A percentile compares a stretch with the other conserved stretches of the same genome.
Conservation (phyloP, 345 rosid genomes). For the Pseudoturritis turrita region DNA sequence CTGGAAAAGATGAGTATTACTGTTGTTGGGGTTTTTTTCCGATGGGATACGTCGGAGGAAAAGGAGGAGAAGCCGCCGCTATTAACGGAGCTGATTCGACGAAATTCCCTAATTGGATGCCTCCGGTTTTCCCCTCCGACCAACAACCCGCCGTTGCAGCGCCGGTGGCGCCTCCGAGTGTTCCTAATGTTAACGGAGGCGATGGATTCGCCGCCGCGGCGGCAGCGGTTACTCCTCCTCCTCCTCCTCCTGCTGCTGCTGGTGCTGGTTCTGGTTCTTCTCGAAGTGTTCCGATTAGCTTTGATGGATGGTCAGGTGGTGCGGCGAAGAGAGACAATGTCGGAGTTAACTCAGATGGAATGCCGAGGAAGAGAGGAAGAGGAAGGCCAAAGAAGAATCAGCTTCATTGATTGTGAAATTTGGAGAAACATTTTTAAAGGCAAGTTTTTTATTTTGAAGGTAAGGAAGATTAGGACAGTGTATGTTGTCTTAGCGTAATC, state of each 20-base stretch:
- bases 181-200: slow-evolving; percentile 17
- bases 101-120: slow-evolving; percentile 58
- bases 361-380: slow-evolving; percentile 39
- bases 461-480: slow-evolving; percentile 15
- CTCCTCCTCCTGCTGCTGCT: background rate
- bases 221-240: background rate
- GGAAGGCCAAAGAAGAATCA: slow-evolving; percentile 80
- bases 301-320: slow-evolving; percentile 17
- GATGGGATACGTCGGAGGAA: slow-evolving; percentile 48
- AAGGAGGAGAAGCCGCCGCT: slow-evolving; percentile 6
- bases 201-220: background rate
- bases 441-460: background rate
- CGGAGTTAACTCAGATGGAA: slow-evolving; percentile 13
- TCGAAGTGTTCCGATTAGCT: slow-evolving; percentile 3
- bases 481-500: slow-evolving; percentile 8
- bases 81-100: slow-evolving; percentile 16
- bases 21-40: slow-evolving; percentile 92
- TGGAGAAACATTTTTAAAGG: background rate
- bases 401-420: background rate
- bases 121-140: slow-evolving; percentile 29
- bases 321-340: background rate
- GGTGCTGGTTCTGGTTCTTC: background rate
- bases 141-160: slow-evolving; percentile 1
- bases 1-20: slow-evolving; percentile 77
- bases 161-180: background rate